A percentile compares a stretch with the other conserved stretches of the same genome.
Evolutionary conservation across 352 stramenopile genomes (phyloP).

Genomic region (Globisporangium iwayamae): DNA sequence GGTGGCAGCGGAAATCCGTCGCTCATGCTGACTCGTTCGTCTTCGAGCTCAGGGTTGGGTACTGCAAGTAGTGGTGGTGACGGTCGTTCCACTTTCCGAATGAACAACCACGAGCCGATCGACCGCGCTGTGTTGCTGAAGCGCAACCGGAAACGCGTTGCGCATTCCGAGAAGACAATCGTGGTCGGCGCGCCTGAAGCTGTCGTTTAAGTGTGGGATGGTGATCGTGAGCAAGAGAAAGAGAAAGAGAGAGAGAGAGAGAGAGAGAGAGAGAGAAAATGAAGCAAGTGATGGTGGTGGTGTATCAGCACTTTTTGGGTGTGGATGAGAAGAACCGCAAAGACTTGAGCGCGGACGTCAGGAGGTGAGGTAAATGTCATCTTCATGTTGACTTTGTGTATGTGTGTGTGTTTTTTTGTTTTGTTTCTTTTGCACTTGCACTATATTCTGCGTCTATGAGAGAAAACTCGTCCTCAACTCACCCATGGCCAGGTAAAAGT

Average conservation of each 20-base stretch:
- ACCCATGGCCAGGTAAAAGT: background rate
- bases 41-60: slow-evolving; percentile 18
- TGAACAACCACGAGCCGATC: slow-evolving; percentile 64
- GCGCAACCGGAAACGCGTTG: slow-evolving; percentile 64
- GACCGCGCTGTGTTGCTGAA: slow-evolving; percentile 77
- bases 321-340: slow-evolving; percentile 1
- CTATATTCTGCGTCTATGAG: slow-evolving; percentile 9
- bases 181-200: slow-evolving; percentile 82
- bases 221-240: background rate
- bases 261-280: background rate
- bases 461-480: slow-evolving; percentile 1
- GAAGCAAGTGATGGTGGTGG: background rate
- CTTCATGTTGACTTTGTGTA: slow-evolving; percentile 3
- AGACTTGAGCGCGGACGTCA: background rate
- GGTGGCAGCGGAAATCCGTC: slow-evolving; percentile 10
- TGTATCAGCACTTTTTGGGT: slow-evolving; percentile 4
- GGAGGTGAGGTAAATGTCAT: background rate
- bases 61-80: slow-evolving; percentile 27
- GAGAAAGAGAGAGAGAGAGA: background rate
- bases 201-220: slow-evolving; percentile 44
- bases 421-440: slow-evolving; percentile 6
- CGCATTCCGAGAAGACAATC: slow-evolving; percentile 84
- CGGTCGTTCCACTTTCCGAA: slow-evolving; percentile 47
- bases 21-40: slow-evolving; percentile 17
- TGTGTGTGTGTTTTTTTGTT: background rate